phyloP scores from a whole-genome alignment of 768 basidiomycete genomes.

The Sporobolomyces phaffii region DNA sequence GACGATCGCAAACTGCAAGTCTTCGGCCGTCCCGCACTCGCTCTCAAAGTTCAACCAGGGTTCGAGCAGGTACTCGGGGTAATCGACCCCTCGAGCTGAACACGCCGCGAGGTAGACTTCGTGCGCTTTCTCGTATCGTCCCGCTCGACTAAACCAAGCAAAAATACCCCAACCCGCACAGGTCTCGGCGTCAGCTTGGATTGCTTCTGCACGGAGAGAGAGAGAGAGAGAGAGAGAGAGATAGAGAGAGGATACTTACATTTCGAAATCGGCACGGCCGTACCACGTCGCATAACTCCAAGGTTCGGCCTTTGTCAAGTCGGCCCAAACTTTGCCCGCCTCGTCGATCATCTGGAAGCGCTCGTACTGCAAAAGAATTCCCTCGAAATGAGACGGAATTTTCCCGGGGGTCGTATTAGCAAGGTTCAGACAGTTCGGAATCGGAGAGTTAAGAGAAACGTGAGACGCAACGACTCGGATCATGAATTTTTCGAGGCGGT shows the following conservation, averaged over 20 bases:
- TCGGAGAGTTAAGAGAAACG: constrained; percentile 48
- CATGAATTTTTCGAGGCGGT: constrained; percentile 77
- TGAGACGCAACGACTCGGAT: constrained; percentile 68
- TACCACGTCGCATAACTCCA: constrained; percentile 70
- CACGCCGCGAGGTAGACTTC: constrained; percentile 57
- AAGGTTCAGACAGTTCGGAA: too few relatives aligned
- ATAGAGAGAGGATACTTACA: constrained; percentile 24
- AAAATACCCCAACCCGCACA: background rate
- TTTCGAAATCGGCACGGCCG: constrained; percentile 61
- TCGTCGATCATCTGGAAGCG: constrained; percentile 40
- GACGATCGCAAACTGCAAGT: constrained; percentile 43
- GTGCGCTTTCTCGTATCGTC: constrained; percentile 56
- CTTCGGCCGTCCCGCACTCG: constrained; percentile 64
- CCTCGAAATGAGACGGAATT: too few relatives aligned
- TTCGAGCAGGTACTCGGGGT: constrained; percentile 91
- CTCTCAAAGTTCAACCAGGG: constrained; percentile 85
- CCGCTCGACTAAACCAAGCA: constrained; percentile 41
- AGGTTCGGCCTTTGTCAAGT: constrained; percentile 63
- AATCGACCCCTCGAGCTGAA: constrained; percentile 74
- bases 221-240: constrained; percentile 21
- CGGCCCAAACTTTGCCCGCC: constrained; percentile 40
- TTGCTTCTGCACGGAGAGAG: constrained; percentile 16
- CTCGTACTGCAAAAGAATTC: constrained; percentile 44
- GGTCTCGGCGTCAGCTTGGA: too few relatives aligned
- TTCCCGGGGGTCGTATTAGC: too few relatives aligned